These are phyloP conservation scores for Metschnikowia reukaufii DNA, from an alignment of 805 yeast genomes.

Conservation along the genomic window DNA sequence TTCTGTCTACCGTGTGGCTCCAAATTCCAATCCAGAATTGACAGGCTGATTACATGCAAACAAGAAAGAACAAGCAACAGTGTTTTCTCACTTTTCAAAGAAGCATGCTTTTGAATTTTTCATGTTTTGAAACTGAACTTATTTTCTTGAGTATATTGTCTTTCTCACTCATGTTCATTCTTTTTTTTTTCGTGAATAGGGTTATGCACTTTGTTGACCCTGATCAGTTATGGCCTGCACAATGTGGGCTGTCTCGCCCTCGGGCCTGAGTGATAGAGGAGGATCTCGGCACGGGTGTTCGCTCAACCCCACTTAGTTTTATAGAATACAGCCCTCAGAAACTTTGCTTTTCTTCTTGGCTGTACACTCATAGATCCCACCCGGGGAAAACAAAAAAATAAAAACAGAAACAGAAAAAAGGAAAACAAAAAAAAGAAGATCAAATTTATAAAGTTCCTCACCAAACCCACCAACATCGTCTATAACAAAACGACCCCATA, in stretches of 20 bases:
- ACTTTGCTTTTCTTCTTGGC: background rate
- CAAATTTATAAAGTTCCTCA: background rate
- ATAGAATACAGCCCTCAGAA: background rate
- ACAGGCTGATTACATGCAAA: too few relatives aligned
- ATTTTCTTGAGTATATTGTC: too few relatives aligned
- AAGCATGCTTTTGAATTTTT: too few relatives aligned
- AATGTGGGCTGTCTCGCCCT: background rate
- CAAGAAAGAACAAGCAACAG: too few relatives aligned
- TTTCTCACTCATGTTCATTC: too few relatives aligned
- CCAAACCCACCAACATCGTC: too few relatives aligned
- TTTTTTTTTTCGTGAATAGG: too few relatives aligned
- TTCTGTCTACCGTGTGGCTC: too few relatives aligned
- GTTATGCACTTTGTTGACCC: background rate
- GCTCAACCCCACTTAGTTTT: background rate
- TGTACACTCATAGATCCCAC: background rate
- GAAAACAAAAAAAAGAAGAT: background rate
- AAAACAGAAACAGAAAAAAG: background rate
- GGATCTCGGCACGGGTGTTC: background rate
- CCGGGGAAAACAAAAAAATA: background rate
- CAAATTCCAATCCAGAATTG: too few relatives aligned
- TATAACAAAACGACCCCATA: background rate
- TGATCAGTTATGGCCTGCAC: background rate
- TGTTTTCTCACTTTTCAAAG: too few relatives aligned
- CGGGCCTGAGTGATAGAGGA: background rate
- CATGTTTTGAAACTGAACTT: too few relatives aligned